phyloP scores from a whole-genome alignment of 1,284 basidiomycete species.

The Austropuccinia psidii region DNA sequence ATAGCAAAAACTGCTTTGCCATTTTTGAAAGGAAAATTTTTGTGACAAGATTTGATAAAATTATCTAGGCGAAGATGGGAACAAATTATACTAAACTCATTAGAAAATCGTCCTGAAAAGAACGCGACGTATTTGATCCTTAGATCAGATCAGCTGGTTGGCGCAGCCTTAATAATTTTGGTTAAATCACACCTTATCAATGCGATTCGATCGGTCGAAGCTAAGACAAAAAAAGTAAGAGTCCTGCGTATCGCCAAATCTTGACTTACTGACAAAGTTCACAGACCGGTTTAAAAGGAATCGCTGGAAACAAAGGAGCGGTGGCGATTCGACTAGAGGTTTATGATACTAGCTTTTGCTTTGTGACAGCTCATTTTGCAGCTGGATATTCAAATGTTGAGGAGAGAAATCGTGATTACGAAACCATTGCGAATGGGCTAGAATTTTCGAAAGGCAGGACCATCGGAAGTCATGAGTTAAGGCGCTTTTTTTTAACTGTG shows the following conservation, averaged over 20 bases:
- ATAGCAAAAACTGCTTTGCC: background rate
- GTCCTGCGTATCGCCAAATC: background rate
- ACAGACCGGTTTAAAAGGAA: slow-evolving; percentile 87
- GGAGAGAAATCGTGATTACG: slow-evolving; percentile 86
- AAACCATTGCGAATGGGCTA: slow-evolving; percentile 72
- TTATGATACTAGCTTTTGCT: slow-evolving; percentile 83
- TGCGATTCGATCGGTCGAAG: slow-evolving; percentile 82
- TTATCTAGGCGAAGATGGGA: slow-evolving; percentile 87
- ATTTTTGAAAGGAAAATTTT: background rate
- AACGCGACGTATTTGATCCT: slow-evolving; percentile 72
- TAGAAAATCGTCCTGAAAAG: slow-evolving; percentile 62
- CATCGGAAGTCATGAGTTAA: slow-evolving; percentile 81
- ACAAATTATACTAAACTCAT: slow-evolving; percentile 65
- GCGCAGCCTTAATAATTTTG: slow-evolving; percentile 80
- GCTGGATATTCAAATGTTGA: slow-evolving; percentile 82
- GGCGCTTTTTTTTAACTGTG: slow-evolving; percentile 16
- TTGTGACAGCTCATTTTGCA: slow-evolving; percentile 90
- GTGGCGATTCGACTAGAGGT: slow-evolving; percentile 87
- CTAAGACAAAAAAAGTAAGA: slow-evolving; percentile 73
- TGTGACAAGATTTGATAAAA: no score
- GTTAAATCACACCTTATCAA: slow-evolving; percentile 68
- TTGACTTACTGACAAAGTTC: slow-evolving; percentile 13
- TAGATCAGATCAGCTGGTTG: slow-evolving; percentile 84
- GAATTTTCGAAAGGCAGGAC: slow-evolving; percentile 82
- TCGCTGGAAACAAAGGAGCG: slow-evolving; percentile 86